phyloP scores from a whole-genome alignment of 768 basidiomycete species.

The Suillus luteus region DNA sequence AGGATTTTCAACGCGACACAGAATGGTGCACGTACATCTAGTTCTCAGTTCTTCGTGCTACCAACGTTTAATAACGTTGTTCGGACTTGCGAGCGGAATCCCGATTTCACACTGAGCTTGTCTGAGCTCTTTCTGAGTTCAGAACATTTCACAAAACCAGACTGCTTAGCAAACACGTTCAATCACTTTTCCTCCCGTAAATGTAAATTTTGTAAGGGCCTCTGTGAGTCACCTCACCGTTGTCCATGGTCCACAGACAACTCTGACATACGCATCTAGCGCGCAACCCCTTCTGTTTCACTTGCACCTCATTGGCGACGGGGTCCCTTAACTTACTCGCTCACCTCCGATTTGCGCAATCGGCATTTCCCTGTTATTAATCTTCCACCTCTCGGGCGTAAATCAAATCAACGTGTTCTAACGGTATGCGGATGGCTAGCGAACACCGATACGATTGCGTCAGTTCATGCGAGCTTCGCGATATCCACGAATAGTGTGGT shows the following conservation, averaged over 20 bases:
- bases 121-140: constrained; percentile 13
- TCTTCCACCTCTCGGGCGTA: not conserved
- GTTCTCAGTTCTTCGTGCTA: not conserved
- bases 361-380: constrained; percentile 4
- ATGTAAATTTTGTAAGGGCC: not conserved
- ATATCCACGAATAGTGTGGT: not conserved
- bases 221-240: not conserved
- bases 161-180: not conserved
- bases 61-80: not conserved
- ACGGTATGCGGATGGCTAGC: constrained; percentile 1
- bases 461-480: not conserved
- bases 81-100: not conserved
- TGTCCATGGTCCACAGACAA: not conserved
- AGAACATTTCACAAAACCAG: constrained; percentile 9
- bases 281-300: no score
- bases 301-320: no score
- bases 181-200: not conserved
- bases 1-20: not conserved
- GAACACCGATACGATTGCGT: not conserved
- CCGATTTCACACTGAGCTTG: constrained; percentile 9
- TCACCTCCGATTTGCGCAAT: not conserved
- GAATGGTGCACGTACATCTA: not conserved
- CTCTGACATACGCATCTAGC: not conserved
- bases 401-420: constrained; percentile 5
- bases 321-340: not conserved